Percentiles rank a stretch among this genome's conserved stretches.
Conservation (phyloP, 345 rosid genomes). For the Populus alba region DNA sequence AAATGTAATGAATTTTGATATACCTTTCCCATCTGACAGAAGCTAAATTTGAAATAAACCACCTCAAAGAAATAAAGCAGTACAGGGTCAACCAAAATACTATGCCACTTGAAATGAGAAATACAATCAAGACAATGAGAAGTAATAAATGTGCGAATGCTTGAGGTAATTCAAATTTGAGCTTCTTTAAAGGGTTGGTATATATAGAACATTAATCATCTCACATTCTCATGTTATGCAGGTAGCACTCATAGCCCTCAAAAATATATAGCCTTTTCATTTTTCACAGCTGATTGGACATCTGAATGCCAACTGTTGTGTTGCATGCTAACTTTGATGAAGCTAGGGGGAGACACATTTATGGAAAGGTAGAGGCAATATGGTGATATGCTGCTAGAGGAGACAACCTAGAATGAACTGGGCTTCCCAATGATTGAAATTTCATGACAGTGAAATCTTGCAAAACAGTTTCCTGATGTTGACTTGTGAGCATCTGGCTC, state of each 20-base stretch:
- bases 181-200: background rate
- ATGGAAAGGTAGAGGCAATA: no score
- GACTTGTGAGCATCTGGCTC: background rate
- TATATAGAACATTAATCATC: background rate
- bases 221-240: background rate
- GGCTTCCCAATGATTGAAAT: background rate
- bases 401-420: background rate
- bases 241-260: background rate
- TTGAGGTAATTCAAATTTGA: background rate
- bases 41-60: background rate
- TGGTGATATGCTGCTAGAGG: no score
- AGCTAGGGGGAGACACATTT: no score
- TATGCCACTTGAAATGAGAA: background rate
- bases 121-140: background rate
- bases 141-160: background rate
- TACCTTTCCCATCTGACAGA: no score
- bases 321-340: no score
- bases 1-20: background rate
- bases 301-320: no score
- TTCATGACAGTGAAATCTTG: background rate
- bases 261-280: no score
- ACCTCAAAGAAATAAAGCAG: background rate
- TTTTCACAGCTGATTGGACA: no score
- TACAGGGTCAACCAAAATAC: background rate
- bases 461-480: background rate